phyloP scores from a whole-genome alignment of 2,329 filamentous ascomycete species.

The Rhynchosporium secalis region DNA sequence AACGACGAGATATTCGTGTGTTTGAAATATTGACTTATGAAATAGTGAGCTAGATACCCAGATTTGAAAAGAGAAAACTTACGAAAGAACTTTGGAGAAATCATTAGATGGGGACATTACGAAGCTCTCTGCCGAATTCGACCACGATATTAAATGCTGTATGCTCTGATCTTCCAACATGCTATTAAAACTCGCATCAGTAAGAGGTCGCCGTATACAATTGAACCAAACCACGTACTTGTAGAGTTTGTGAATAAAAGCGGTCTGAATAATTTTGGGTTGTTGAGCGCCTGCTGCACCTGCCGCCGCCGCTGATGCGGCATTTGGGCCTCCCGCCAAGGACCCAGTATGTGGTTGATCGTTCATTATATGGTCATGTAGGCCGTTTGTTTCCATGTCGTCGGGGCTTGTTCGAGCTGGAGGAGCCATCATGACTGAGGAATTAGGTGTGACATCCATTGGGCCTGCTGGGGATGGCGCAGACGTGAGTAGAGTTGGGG shows the following conservation, averaged over 20 bases:
- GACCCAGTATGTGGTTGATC: slow-evolving; percentile 43
- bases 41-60: slow-evolving; percentile 23
- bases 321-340: slow-evolving; percentile 38
- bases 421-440: slow-evolving; percentile 45
- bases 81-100: slow-evolving; percentile 98
- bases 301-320: slow-evolving; percentile 52
- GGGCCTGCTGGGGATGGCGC: slow-evolving; percentile 54
- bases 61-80: slow-evolving; percentile 46
- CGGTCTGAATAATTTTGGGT: slow-evolving; percentile 96
- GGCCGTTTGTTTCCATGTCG: slow-evolving; percentile 39
- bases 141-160: slow-evolving; percentile 96
- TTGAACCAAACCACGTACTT: slow-evolving; percentile 61
- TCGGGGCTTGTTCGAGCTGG: slow-evolving; percentile 37
- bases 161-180: slow-evolving; percentile 96
- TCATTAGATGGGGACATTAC: slow-evolving; percentile 98
- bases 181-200: slow-evolving; percentile 49
- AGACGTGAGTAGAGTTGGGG: slow-evolving; percentile 59
- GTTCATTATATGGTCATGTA: slow-evolving; percentile 37
- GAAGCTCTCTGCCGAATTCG: slow-evolving; percentile 89
- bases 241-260: slow-evolving; percentile 98
- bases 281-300: slow-evolving; percentile 75
- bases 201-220: not conserved
- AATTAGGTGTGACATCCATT: slow-evolving; percentile 59
- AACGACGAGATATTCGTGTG: slow-evolving; percentile 99
- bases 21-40: slow-evolving; percentile 89